These are phyloP conservation scores for Phoenix dactylifera DNA, from an alignment of 176 grass and related monocot genomes.

Conservation along the genomic window DNA sequence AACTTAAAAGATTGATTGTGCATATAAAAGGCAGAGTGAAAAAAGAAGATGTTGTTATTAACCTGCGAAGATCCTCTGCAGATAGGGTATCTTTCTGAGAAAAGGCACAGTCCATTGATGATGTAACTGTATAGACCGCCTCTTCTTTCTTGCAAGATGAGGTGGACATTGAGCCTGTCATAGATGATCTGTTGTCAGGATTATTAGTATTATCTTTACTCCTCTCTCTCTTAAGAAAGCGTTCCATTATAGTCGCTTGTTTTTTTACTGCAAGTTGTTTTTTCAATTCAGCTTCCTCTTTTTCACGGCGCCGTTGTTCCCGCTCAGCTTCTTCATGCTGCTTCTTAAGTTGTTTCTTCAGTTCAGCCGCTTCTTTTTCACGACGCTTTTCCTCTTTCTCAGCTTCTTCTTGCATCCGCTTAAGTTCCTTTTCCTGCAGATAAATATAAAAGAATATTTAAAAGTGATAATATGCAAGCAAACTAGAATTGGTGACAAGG, in stretches of 20 bases:
- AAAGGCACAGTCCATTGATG: constrained; percentile 71
- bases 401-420: constrained; percentile 58
- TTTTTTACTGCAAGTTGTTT: constrained; percentile 61
- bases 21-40: background rate
- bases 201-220: constrained; percentile 28
- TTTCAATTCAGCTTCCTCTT: constrained; percentile 69
- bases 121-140: constrained; percentile 33
- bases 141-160: constrained; percentile 27
- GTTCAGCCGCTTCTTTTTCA: constrained; percentile 86
- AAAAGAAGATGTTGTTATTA: constrained; percentile 16
- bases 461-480: background rate
- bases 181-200: constrained; percentile 26
- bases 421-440: constrained; percentile 71
- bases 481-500: background rate
- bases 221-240: constrained; percentile 75
- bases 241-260: constrained; percentile 87
- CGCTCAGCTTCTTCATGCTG: constrained; percentile 74
- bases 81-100: constrained; percentile 34
- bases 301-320: constrained; percentile 69
- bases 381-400: constrained; percentile 62
- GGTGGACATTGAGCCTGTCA: constrained; percentile 4
- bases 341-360: constrained; percentile 66
- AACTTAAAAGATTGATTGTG: too few species aligned
- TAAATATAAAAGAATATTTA: constrained; percentile 24
- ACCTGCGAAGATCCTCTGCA: constrained; percentile 65